phyloP scores from a whole-genome alignment of 108 stramenopile species.

The Pseudonitzschia multistriata region DNA sequence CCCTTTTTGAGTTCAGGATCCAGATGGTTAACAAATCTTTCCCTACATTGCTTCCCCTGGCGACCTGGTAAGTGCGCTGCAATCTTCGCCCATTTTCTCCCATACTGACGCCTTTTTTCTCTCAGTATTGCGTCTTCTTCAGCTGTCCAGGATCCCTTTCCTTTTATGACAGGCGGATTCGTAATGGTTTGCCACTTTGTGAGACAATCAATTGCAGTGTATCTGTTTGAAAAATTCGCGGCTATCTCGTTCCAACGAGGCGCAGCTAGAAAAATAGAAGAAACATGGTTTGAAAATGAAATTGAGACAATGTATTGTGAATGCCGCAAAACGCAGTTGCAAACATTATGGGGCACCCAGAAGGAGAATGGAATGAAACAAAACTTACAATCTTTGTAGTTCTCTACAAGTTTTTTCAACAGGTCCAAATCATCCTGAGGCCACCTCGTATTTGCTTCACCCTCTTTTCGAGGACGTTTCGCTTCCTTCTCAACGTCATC shows the following conservation, averaged over 20 bases:
- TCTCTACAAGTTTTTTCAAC: constrained; percentile 57
- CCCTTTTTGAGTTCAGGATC: constrained; percentile 92
- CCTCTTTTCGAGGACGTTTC: constrained; percentile 13
- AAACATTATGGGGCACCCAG: background rate
- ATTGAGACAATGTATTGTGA: background rate
- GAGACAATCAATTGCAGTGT: constrained; percentile 71
- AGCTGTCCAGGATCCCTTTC: constrained; percentile 82
- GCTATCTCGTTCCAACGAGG: constrained; percentile 80
- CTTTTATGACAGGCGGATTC: constrained; percentile 71
- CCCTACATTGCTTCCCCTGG: constrained; percentile 98
- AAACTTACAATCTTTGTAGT: constrained; percentile 64
- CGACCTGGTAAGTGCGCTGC: constrained; percentile 91
- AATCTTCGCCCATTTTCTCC: constrained; percentile 92
- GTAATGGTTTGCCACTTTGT: constrained; percentile 73
- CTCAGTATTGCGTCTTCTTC: constrained; percentile 73
- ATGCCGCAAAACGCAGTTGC: background rate
- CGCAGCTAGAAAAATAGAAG: constrained; percentile 28
- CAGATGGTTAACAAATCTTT: constrained; percentile 96
- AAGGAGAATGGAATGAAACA: constrained; percentile 1
- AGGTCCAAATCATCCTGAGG: constrained; percentile 54
- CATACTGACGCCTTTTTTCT: constrained; percentile 61
- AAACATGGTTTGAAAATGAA: background rate
- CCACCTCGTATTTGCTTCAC: constrained; percentile 35
- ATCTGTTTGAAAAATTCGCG: constrained; percentile 52
- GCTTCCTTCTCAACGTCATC: constrained; percentile 14